These are phyloP conservation scores for Coemansia sp. DNA, from an alignment of 192 early-diverging fungal genomes.

Conservation along the genomic window DNA sequence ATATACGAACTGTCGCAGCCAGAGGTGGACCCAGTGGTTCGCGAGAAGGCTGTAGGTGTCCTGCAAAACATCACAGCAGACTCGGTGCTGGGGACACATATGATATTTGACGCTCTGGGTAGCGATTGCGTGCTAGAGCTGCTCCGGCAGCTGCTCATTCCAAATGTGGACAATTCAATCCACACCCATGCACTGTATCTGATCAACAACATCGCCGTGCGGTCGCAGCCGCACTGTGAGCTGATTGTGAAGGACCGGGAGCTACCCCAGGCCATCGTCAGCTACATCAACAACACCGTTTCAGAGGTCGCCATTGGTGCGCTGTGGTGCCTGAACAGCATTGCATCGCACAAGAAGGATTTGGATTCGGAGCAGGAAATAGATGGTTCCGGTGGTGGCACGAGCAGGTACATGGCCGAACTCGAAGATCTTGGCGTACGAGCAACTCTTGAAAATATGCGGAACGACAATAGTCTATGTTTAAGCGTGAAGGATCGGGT, in stretches of 20 bases:
- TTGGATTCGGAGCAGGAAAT: background rate
- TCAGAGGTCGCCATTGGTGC: conserved; percentile 43
- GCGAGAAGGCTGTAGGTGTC: conserved; percentile 39
- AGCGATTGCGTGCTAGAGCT: conserved; percentile 16
- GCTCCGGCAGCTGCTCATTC: conserved; percentile 18
- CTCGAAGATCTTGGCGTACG: conserved; percentile 22
- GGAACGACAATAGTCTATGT: conserved; percentile 15
- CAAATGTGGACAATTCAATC: conserved; percentile 11
- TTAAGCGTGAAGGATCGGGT: conserved; percentile 46
- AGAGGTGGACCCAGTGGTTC: conserved; percentile 21
- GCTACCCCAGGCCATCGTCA: conserved; percentile 28
- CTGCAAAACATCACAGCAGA: conserved; percentile 43
- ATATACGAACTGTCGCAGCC: conserved; percentile 19
- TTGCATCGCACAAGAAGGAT: conserved; percentile 21
- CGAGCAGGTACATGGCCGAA: conserved; percentile 9
- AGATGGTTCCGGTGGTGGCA: conserved; percentile 1
- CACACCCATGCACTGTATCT: conserved; percentile 43
- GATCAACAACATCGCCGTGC: conserved; percentile 43
- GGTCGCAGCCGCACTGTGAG: conserved; percentile 20
- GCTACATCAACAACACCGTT: conserved; percentile 4
- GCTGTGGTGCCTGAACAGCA: conserved; percentile 51
- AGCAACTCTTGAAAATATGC: conserved; percentile 22
- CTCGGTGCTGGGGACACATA: conserved; percentile 20
- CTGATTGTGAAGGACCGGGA: conserved; percentile 17
- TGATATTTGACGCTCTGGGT: conserved; percentile 28